Evolutionary conservation across 2,329 filamentous ascomycete species (phyloP), one percentile per base, ranked within the genome.

Genomic region (Colletotrichum destructivum): DNA sequence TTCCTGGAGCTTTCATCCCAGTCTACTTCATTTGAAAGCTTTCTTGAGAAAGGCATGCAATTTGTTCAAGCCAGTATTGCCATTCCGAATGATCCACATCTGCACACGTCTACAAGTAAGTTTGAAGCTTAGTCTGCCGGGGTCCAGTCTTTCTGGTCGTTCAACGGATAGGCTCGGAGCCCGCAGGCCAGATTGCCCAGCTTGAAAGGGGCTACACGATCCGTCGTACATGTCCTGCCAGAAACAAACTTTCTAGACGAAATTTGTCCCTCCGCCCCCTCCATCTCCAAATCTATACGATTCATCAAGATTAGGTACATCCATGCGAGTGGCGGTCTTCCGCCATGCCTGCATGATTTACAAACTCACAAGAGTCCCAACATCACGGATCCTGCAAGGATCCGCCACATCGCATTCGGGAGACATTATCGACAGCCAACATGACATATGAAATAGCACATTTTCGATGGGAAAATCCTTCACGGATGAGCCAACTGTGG

Each of bases 401-500:
- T 46, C 49, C 2, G 23, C 47, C 42, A 51, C 23, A 21, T 55
- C 6, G 23, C 42, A 16, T 23, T 35, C 31, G 31, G n/a, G 42
- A 35, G 65, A 46, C 57, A 40, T 54, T 35, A 56, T 62, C 21
- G 49, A 62, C 23, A 51, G 62, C 67, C 63, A 64, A 66, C 66
- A 44, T 52, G 15, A n/a, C 3, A 52, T 64, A n/a, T 40, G 46
- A 52, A 60, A 65, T 61, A 59, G 35, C 7, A n/a, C 21, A 42
- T 21, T 54, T 59, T 69, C 18, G 18, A 2, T 21, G 18, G n/a
- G 26, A 47, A 40, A 26, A 1, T 47, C 16, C 9, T 51, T 46
- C 16, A 21, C 5, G 38, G 6, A 15, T 7, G 7, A 40, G 31
- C 18, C 2, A 3, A 31, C 40, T 26, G 55, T 13, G 16, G 21